Evolutionary conservation across 139 green algal genomes (phyloP).

Genomic region (Tetraselmis chui): DNA sequence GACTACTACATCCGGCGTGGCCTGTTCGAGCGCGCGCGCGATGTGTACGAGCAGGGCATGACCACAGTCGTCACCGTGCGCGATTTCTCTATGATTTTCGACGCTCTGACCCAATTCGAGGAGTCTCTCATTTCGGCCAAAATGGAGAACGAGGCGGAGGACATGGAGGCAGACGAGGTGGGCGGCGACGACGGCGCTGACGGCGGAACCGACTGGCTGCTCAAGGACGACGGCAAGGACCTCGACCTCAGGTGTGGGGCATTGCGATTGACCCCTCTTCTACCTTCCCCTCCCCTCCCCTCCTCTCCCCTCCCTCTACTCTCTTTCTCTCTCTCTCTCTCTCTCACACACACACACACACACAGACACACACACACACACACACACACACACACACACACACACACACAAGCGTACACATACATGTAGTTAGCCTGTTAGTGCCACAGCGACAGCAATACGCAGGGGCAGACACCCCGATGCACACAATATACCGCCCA

Average conservation of each 20-base stretch:
- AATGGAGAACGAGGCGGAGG: conserved; percentile 52
- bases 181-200: conserved; percentile 21
- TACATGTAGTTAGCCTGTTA: too few relatives aligned
- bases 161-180: conserved; percentile 25
- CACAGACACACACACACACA: too few relatives aligned
- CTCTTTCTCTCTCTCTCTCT: not conserved
- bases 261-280: too few relatives aligned
- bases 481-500: too few relatives aligned
- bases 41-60: conserved; percentile 96
- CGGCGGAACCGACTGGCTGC: conserved; percentile 63
- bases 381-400: too few relatives aligned
- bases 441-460: too few relatives aligned
- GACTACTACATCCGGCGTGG: conserved; percentile 95
- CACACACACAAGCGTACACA: too few relatives aligned
- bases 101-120: conserved; percentile 91
- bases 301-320: not conserved
- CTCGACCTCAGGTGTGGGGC: conserved; percentile 76
- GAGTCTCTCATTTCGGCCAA: conserved; percentile 74
- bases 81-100: conserved; percentile 97
- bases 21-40: conserved; percentile 91
- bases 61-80: conserved; percentile 71
- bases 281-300: too few relatives aligned
- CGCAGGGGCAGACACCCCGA: too few relatives aligned
- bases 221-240: conserved; percentile 73
- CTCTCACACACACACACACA: too few relatives aligned